Evolutionary conservation across 192 early-diverging fungal genomes (phyloP), one percentile per base, ranked within the genome.

Genomic region (Dissophora ornata): DNA sequence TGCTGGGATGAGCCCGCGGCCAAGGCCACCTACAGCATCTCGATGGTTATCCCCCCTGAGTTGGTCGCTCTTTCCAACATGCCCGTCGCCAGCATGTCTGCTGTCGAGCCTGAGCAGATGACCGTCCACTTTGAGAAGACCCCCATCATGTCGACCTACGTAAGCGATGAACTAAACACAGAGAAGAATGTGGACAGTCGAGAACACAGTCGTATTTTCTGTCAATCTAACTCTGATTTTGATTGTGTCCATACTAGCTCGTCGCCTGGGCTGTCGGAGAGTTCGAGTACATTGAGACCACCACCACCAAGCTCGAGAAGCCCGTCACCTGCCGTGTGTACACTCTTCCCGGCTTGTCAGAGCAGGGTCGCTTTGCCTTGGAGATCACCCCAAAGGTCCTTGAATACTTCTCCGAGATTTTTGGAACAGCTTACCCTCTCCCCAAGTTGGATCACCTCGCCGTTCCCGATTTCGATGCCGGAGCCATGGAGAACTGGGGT

Each of bases 401-500:
- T 32, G 96, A 97, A 67, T 96, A 86, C 80, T 93, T 94, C 82
- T 90, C 92, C 30, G 87, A 94, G 57, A 93, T 91, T 51, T 98
- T 96, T 77, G 90, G 87, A 26, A 90, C 91, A 42, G 88, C 90
- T 3, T 97, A 98, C 79, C 94, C 96, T 32, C 84, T 98, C 11
- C 94, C 96, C 57, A 96, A 97, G 82, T 69, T 94, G 13, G 92
- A 93, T 69, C 86, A 93, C 77, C 83, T 98, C 22, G 95, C 95
- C 45, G 93, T 98, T 67, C 95, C 93, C 38, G 95, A 96, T 79
- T 98, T 98, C 79, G 90, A 89, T 61, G 90, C 91, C 25, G 71
- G 86, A 40, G 90, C 90, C 30, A 97, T 98, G 96, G 95, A 97
- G 84, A 98, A 98, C 86, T 98, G 97, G 97, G 97, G 97, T 68